Conservation (phyloP, 352 stramenopile species). For the Elongisporangium senticosum region DNA sequence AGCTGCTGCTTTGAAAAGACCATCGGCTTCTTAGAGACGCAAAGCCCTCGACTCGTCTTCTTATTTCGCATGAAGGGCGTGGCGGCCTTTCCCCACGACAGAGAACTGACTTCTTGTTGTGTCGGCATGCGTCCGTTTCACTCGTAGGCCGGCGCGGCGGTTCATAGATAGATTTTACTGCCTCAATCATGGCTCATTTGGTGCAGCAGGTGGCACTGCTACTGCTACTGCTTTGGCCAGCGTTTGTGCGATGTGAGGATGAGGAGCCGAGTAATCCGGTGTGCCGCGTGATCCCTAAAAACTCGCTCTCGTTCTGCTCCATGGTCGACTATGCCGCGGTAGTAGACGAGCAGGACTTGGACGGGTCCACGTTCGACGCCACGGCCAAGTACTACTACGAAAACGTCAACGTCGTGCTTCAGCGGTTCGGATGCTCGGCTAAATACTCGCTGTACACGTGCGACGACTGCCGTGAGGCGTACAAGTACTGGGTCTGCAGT, state of each 20-base stretch:
- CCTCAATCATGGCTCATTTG: background rate
- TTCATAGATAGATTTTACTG: background rate
- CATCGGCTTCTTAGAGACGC: background rate
- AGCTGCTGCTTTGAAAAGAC: background rate
- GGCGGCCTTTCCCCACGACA: too few relatives aligned
- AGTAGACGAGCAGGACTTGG: constrained; percentile 44
- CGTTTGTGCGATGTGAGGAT: background rate
- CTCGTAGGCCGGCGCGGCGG: background rate
- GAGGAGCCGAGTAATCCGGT: constrained; percentile 44
- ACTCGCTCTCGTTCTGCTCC: constrained; percentile 73
- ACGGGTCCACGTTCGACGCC: constrained; percentile 42
- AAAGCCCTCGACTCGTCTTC: background rate
- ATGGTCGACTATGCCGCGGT: constrained; percentile 82
- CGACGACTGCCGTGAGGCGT: constrained; percentile 80
- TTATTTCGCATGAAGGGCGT: background rate
- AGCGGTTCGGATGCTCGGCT: constrained; percentile 74
- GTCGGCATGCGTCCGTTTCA: background rate
- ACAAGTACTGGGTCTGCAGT: constrained; percentile 87
- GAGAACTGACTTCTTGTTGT: too few relatives aligned
- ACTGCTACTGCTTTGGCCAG: background rate
- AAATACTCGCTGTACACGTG: constrained; percentile 81
- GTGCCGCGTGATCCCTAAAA: constrained; percentile 45
- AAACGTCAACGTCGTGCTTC: constrained; percentile 75
- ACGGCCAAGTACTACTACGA: constrained; percentile 74
- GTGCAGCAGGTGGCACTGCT: background rate